Evolutionary conservation across 345 rosid genomes (phyloP).

Genomic region (Pistacia atlantica): DNA sequence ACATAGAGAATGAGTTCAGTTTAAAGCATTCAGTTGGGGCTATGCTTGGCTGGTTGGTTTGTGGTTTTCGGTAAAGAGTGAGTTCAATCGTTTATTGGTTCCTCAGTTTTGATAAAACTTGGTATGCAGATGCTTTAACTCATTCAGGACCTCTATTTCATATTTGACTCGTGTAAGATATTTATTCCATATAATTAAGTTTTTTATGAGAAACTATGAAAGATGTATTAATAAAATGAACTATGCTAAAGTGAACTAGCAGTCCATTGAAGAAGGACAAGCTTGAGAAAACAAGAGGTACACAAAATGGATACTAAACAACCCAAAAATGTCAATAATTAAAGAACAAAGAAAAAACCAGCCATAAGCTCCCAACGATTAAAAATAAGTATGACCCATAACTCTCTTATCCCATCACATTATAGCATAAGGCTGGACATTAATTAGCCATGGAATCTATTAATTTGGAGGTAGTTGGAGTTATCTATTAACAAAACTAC

Average conservation of each 20-base stretch:
- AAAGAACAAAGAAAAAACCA: too few species aligned
- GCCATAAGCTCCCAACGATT: background rate
- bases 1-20: background rate
- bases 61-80: background rate
- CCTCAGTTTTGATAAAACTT: background rate
- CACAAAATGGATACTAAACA: too few species aligned
- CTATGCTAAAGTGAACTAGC: too few species aligned
- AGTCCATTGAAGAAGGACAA: too few species aligned
- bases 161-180: too few species aligned
- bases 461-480: background rate
- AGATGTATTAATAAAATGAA: too few species aligned
- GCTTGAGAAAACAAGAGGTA: too few species aligned
- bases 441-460: background rate
- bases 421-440: background rate
- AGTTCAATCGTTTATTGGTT: background rate
- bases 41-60: background rate
- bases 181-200: background rate
- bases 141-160: too few species aligned
- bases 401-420: background rate
- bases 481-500: background rate
- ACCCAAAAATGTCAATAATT: too few species aligned
- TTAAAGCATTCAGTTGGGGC: background rate
- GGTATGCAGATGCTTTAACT: background rate
- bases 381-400: too few species aligned
- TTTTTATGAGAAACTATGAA: too few species aligned